Evolutionary conservation across 345 rosid species (phyloP).

Genomic region (Pistacia vera): DNA sequence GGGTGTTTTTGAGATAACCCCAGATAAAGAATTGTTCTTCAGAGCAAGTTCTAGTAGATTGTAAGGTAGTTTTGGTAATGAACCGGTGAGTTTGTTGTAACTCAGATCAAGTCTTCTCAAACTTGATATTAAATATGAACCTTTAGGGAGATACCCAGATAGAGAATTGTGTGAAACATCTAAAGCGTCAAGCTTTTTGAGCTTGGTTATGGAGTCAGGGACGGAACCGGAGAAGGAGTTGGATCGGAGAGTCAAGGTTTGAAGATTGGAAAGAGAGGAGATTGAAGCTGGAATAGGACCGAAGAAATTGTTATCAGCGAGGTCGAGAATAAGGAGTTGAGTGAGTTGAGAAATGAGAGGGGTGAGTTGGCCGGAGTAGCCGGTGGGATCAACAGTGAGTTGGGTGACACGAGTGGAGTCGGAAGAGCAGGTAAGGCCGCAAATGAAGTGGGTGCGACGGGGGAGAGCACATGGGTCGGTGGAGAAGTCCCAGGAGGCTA

Average conservation of each 20-base stretch:
- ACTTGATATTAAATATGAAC: constrained; percentile 34
- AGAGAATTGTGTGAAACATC: constrained; percentile 71
- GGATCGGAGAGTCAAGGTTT: constrained; percentile 56
- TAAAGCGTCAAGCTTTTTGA: constrained; percentile 49
- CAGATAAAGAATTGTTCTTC: constrained; percentile 68
- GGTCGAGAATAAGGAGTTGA: constrained; percentile 59
- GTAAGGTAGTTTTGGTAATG: constrained; percentile 64
- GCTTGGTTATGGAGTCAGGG: constrained; percentile 46
- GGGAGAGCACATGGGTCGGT: constrained; percentile 69
- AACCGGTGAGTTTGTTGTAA: constrained; percentile 71
- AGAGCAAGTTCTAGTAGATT: constrained; percentile 63
- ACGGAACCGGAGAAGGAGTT: constrained; percentile 72
- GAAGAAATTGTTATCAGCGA: constrained; percentile 70
- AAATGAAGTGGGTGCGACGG: constrained; percentile 68
- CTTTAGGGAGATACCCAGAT: constrained; percentile 60
- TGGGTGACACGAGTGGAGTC: constrained; percentile 61
- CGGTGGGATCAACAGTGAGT: constrained; percentile 80
- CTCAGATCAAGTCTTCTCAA: constrained; percentile 72
- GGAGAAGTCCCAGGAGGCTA: constrained; percentile 71
- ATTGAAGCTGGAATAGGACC: constrained; percentile 67
- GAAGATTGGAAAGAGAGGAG: constrained; percentile 57
- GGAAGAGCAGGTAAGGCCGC: constrained; percentile 61
- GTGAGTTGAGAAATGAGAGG: constrained; percentile 68
- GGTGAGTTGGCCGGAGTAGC: constrained; percentile 76
- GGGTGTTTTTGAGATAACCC: constrained; percentile 44